These are phyloP conservation scores for Daldinia decipiens DNA, from an alignment of 495 filamentous ascomycete genomes.

Conservation along the genomic window DNA sequence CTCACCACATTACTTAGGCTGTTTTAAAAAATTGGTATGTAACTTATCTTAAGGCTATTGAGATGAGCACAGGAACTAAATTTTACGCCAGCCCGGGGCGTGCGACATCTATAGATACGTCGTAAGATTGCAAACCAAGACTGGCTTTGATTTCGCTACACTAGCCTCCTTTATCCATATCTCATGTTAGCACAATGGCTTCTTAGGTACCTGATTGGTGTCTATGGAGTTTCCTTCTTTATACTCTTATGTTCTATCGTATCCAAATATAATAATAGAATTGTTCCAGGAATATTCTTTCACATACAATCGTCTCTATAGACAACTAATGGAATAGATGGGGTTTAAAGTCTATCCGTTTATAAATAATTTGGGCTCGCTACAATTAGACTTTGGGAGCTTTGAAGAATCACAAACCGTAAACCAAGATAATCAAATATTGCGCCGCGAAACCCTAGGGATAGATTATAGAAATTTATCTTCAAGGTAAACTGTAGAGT, in stretches of 20 bases:
- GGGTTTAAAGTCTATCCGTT: not conserved
- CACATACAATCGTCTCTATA: not conserved
- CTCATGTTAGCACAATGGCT: not conserved
- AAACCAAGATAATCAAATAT: not conserved
- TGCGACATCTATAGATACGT: not conserved
- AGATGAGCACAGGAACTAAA: not conserved
- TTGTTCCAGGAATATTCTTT: not conserved
- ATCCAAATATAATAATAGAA: not conserved
- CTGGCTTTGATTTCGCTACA: not conserved
- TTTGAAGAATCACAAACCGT: not conserved
- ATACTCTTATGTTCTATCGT: not conserved
- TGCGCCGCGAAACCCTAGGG: not conserved
- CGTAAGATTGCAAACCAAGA: not conserved
- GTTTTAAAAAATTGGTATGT: no score
- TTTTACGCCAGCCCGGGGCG: not conserved
- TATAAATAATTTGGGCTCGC: not conserved
- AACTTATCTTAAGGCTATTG: not conserved
- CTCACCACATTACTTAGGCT: no score
- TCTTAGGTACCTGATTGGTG: not conserved
- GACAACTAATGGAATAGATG: no score
- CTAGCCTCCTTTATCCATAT: not conserved
- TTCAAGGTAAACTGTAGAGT: not conserved
- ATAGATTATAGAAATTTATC: not conserved
- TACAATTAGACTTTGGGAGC: not conserved
- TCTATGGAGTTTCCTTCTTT: not conserved